Evolutionary conservation across 2,329 filamentous ascomycete species (phyloP).

Genomic region (Chaetomiaceae sp.): DNA sequence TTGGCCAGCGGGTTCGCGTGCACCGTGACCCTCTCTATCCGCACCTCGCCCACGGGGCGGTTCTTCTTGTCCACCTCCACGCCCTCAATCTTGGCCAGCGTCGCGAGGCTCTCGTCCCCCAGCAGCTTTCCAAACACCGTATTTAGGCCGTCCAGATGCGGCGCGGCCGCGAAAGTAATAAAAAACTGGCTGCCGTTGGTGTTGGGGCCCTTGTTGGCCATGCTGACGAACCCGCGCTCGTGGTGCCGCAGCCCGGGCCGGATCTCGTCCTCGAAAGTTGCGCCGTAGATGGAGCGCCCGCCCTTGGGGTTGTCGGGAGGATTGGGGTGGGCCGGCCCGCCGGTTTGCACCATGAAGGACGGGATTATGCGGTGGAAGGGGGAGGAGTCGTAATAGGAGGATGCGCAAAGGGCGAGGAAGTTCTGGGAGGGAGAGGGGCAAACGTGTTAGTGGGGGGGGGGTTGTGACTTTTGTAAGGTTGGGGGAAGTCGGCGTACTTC

Average conservation of each 20-base stretch:
- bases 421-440: slow-evolving; percentile 56
- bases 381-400: slow-evolving; percentile 68
- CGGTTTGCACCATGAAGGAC: slow-evolving; percentile 75
- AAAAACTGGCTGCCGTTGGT: slow-evolving; percentile 82
- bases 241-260: slow-evolving; percentile 65
- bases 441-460: slow-evolving; percentile 6
- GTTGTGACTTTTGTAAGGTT: background rate
- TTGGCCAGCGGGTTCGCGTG: slow-evolving; percentile 76
- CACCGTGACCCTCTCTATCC: slow-evolving; percentile 66
- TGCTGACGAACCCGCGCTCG: slow-evolving; percentile 65
- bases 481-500: slow-evolving; percentile 52
- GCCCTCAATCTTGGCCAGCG: slow-evolving; percentile 66
- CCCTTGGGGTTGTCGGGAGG: slow-evolving; percentile 60
- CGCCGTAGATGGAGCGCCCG: slow-evolving; percentile 69
- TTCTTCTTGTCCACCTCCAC: slow-evolving; percentile 74
- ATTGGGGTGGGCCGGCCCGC: slow-evolving; percentile 52
- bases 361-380: slow-evolving; percentile 79
- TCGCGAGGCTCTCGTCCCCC: slow-evolving; percentile 59
- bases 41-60: slow-evolving; percentile 53
- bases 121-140: slow-evolving; percentile 76
- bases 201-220: slow-evolving; percentile 72
- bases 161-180: slow-evolving; percentile 69
- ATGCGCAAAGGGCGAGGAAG: slow-evolving; percentile 82
- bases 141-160: slow-evolving; percentile 79
- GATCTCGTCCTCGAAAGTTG: slow-evolving; percentile 76